phyloP scores from a whole-genome alignment of 305 asterid species.

The Euphrasia arctica region DNA sequence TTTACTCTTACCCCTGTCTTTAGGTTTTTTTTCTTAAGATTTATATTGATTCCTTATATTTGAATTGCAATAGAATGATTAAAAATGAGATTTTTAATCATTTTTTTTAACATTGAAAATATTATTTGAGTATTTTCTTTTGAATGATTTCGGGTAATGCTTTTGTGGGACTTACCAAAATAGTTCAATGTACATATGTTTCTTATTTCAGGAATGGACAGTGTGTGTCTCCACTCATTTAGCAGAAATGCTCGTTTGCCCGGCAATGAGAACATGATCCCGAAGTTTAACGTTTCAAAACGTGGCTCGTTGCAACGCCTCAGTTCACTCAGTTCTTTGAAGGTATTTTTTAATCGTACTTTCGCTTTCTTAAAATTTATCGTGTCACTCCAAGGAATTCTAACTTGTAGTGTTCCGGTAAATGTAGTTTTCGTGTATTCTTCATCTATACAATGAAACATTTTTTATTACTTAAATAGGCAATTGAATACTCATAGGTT shows the following conservation, averaged over 20 bases:
- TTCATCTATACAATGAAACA: slow-evolving; percentile 2
- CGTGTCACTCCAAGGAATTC: slow-evolving; percentile 1
- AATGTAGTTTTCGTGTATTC: no score
- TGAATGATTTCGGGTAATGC: no score
- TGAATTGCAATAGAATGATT: no score
- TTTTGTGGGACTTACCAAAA: background rate
- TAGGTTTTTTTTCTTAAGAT: no score
- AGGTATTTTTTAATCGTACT: slow-evolving; percentile 36
- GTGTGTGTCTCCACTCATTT: slow-evolving; percentile 41
- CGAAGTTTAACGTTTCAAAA: slow-evolving; percentile 37
- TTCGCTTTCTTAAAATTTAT: slow-evolving; percentile 5
- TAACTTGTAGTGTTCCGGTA: background rate
- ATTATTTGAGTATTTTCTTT: no score
- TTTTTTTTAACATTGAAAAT: no score
- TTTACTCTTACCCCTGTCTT: no score
- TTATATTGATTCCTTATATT: no score
- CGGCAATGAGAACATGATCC: slow-evolving; percentile 30
- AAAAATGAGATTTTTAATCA: no score
- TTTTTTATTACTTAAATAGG: background rate
- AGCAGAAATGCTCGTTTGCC: slow-evolving; percentile 30
- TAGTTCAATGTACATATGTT: slow-evolving; percentile 10
- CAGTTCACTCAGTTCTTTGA: slow-evolving; percentile 52
- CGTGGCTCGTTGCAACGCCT: slow-evolving; percentile 35
- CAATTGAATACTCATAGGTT: background rate
- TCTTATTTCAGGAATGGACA: slow-evolving; percentile 53